phyloP scores from a whole-genome alignment of 495 filamentous ascomycete species.

The Penicillium alfredii region DNA sequence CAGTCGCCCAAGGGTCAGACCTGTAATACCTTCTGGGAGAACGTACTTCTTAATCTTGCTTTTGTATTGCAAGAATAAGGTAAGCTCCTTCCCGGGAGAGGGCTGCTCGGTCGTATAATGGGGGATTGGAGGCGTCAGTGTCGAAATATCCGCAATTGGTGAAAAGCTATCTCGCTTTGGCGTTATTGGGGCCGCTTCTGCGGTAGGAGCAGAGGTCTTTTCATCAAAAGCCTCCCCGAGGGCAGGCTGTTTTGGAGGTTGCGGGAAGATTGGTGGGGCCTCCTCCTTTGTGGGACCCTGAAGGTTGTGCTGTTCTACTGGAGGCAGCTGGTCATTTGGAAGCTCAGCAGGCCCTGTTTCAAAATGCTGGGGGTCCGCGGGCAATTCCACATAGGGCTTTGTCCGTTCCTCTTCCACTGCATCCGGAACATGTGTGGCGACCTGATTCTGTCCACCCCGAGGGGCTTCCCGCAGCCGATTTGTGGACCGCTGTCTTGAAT shows the following conservation, averaged over 20 bases:
- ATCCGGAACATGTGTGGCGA: constrained; percentile 61
- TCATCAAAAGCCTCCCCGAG: constrained; percentile 41
- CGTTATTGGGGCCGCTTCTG: constrained; percentile 29
- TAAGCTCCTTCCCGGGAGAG: constrained; percentile 79
- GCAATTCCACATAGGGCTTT: constrained; percentile 22
- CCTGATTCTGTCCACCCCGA: constrained; percentile 41
- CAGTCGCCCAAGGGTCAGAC: constrained; percentile 76
- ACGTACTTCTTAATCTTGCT: constrained; percentile 96
- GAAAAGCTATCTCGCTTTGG: constrained; percentile 26
- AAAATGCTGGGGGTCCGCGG: constrained; percentile 29
- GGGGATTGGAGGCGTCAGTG: constrained; percentile 39
- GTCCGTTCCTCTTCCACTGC: constrained; percentile 43
- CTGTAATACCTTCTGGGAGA: constrained; percentile 73
- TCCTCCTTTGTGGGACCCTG: constrained; percentile 19
- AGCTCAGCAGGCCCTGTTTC: constrained; percentile 46
- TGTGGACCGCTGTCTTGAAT: constrained; percentile 56
- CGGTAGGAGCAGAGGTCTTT: constrained; percentile 39
- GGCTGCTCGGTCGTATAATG: constrained; percentile 63
- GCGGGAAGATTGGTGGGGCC: constrained; percentile 26
- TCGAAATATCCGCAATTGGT: constrained; percentile 22
- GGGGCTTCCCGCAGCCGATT: constrained; percentile 51
- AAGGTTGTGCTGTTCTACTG: constrained; percentile 23
- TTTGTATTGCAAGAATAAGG: constrained; percentile 95
- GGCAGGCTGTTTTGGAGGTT: constrained; percentile 27
- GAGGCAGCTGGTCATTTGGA: constrained; percentile 55